Evolutionary conservation across 139 green algal genomes (phyloP), one percentile per base, ranked within the genome.

Genomic region (Auxenochlorella protothecoides): DNA sequence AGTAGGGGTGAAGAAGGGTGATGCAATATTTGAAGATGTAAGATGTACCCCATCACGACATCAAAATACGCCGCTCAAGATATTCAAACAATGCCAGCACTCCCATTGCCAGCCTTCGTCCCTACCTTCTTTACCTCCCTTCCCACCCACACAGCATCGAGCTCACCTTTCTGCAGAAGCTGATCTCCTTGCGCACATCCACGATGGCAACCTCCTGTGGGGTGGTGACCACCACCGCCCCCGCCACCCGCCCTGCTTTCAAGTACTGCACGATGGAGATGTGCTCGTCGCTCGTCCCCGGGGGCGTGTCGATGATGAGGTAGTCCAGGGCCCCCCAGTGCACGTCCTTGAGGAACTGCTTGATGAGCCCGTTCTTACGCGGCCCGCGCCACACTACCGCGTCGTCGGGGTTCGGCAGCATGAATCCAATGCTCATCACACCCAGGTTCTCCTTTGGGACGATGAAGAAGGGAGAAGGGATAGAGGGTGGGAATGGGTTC

Each of bases 401-500:
- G 54, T 98, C 94, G 70, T 98, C 92, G 12, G 87, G 83, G 81
- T 97, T 88, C 5, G 89, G 87, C 65, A 99, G 87, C 89, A 99
- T 90, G 78, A 99, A 99, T 14, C 92, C 93, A 68, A 98, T 98
- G 65, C 89, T 96, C 95, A 99, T 98, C 68, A 99, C 93, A 0
- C 84, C 90, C 67, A 99, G 85, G 83, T 95, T 94, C 59, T 97
- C 94, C 74, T 95, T 62, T 9, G 27, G 27, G 27, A 44, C 27
- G 27, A 44, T 44, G 27, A 44, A 44, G 27, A 44, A 44, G 27
- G 27, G 27, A 1, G 27, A 44, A 1, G 27, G 27, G 27, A 44
- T 44, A 44, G 27, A 44, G 27, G 27, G 27, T 44, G 27, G 27
- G 27, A 44, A 44, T 44, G 27, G 27, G 1, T 44, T 44, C 27